A percentile compares a stretch with the other conserved stretches of the same genome.
These are phyloP conservation scores for Xylaria cubensis DNA, from an alignment of 495 filamentous ascomycete species.

Conservation along the genomic window DNA sequence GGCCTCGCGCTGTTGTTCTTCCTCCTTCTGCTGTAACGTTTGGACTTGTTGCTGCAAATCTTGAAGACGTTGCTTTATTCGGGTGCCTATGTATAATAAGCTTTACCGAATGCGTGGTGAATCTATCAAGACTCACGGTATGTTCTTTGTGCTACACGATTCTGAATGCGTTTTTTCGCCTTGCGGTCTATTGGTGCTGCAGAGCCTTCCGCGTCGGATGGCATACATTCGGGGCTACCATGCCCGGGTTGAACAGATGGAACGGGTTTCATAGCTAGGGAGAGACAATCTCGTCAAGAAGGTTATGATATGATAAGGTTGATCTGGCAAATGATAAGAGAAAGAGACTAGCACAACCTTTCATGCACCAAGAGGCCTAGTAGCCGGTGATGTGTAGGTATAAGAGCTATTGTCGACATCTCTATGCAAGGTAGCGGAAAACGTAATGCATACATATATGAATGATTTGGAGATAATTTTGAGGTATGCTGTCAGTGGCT, in stretches of 20 bases:
- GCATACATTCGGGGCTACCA: neutral
- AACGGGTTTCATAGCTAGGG: neutral
- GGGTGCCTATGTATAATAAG: slow-evolving; percentile 3
- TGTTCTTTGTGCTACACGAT: slow-evolving; percentile 21
- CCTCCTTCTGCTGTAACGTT: slow-evolving; percentile 4
- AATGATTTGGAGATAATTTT: neutral
- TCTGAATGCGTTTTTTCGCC: slow-evolving; percentile 20
- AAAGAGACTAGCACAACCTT: neutral
- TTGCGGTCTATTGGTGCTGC: slow-evolving; percentile 3
- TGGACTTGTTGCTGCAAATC: slow-evolving; percentile 20
- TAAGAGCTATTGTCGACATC: neutral
- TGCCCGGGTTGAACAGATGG: neutral
- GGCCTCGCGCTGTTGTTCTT: neutral
- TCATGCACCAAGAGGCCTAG: neutral
- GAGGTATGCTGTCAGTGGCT: slow-evolving; percentile 9
- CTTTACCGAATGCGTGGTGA: neutral
- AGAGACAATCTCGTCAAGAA: neutral
- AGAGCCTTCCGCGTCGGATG: slow-evolving; percentile 8
- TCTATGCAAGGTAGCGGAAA: neutral
- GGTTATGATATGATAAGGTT: neutral
- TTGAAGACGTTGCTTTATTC: slow-evolving; percentile 17
- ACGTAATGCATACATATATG: neutral
- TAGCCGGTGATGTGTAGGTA: neutral
- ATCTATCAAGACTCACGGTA: slow-evolving; percentile 5
- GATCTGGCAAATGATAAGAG: neutral